Conservation (phyloP, 2,329 filamentous ascomycete species). For the Incumbomyces delicatus region DNA sequence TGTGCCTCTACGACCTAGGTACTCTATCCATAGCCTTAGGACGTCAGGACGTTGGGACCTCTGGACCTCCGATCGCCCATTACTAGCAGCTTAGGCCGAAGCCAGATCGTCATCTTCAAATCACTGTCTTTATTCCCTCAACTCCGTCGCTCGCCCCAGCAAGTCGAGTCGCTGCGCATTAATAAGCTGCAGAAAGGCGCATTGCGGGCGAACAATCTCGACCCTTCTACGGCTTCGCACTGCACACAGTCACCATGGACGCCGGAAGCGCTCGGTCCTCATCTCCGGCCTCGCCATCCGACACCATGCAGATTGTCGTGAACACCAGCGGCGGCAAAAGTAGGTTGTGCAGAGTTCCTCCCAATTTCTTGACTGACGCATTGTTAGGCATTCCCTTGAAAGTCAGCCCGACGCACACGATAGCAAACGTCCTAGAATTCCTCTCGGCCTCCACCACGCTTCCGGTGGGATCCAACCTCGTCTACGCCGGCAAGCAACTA, state of each 20-base stretch:
- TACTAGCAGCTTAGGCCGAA: too few species aligned
- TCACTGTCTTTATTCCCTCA: too few species aligned
- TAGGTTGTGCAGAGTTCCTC: constrained; percentile 28
- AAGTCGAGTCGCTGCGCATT: too few species aligned
- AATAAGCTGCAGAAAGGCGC: too few species aligned
- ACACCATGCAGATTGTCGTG: constrained; percentile 1
- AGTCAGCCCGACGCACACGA: constrained; percentile 44
- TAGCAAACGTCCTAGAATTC: constrained; percentile 47
- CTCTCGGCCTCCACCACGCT: constrained; percentile 49
- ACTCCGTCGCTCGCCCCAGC: too few species aligned
- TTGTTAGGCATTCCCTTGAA: constrained; percentile 46
- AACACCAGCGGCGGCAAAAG: constrained; percentile 44
- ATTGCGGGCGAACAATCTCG: constrained; percentile 9
- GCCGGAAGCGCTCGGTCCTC: neutral
- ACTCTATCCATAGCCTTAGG: too few species aligned
- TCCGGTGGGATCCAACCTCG: constrained; percentile 43
- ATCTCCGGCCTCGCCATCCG: neutral
- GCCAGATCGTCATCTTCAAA: too few species aligned
- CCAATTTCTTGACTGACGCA: constrained; percentile 18
- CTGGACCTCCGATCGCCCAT: too few species aligned
- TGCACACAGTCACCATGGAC: neutral
- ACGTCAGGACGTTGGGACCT: too few species aligned
- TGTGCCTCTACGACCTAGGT: too few species aligned
- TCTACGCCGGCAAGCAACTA: constrained; percentile 50
- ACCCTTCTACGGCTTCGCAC: too few species aligned